phyloP scores from a whole-genome alignment of 2,329 filamentous ascomycete species.

The Nemania sp. region DNA sequence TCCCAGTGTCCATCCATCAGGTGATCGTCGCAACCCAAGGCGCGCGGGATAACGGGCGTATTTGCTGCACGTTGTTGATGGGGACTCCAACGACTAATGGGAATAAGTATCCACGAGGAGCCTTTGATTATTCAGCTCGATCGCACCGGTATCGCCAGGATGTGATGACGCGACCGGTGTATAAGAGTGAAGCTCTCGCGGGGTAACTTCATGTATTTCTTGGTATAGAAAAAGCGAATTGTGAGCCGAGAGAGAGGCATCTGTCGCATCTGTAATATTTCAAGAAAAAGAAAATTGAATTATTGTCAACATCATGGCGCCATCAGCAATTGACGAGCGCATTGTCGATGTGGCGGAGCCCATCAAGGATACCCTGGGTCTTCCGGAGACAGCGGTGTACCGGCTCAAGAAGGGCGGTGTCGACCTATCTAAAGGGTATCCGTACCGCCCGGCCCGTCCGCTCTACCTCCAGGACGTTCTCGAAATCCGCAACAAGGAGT shows the following conservation, averaged over 20 bases:
- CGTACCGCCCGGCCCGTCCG: constrained; percentile 75
- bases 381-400: constrained; percentile 68
- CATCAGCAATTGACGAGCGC: constrained; percentile 69
- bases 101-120: background rate
- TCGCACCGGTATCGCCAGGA: constrained; percentile 29
- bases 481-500: constrained; percentile 70
- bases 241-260: background rate
- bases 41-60: constrained; percentile 31
- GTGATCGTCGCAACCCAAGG: constrained; percentile 9
- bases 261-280: background rate
- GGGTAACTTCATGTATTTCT: background rate
- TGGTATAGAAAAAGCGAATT: background rate
- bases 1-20: too few relatives aligned
- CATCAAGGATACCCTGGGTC: constrained; percentile 71
- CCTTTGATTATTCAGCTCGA: constrained; percentile 28
- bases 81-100: constrained; percentile 9
- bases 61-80: background rate
- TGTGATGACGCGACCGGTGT: background rate
- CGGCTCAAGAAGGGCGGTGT: constrained; percentile 76
- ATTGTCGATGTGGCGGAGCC: constrained; percentile 74
- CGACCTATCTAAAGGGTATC: constrained; percentile 77
- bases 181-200: constrained; percentile 24
- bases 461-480: constrained; percentile 77
- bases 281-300: background rate
- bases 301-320: constrained; percentile 55